phyloP scores from a whole-genome alignment of 1,284 basidiomycete species.

The Ceratobasidium sp. region DNA sequence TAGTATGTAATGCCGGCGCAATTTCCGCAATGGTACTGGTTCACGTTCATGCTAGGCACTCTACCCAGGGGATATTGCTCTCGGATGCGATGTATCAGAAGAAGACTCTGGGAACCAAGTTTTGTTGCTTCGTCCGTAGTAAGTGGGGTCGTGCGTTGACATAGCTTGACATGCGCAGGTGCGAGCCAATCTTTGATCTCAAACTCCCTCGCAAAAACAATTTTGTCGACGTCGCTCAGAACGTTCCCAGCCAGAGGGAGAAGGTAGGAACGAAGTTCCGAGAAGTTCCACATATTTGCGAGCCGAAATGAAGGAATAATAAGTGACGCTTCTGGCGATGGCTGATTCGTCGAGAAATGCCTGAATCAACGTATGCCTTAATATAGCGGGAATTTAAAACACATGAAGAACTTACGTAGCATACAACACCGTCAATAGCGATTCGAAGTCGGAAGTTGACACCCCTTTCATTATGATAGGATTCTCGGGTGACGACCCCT shows the following conservation, averaged over 20 bases:
- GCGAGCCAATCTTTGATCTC: conserved; percentile 52
- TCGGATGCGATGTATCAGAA: not conserved
- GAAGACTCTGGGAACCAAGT: conserved; percentile 45
- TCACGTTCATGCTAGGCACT: too few relatives aligned
- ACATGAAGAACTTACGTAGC: conserved; percentile 4
- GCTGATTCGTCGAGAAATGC: not conserved
- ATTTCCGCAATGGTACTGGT: too few relatives aligned
- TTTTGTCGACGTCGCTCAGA: conserved; percentile 49
- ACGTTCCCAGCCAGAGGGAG: not conserved
- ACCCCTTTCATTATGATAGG: conserved; percentile 10
- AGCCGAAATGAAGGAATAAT: conserved; percentile 17
- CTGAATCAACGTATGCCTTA: not conserved
- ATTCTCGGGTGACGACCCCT: not conserved
- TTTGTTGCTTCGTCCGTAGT: conserved; percentile 50
- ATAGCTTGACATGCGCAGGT: conserved; percentile 52
- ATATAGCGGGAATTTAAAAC: not conserved
- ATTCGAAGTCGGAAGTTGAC: conserved; percentile 8
- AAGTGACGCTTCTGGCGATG: not conserved
- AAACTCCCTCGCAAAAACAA: conserved; percentile 52
- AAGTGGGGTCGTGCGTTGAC: conserved; percentile 49
- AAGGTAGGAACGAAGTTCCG: conserved; percentile 1
- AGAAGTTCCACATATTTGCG: conserved; percentile 19
- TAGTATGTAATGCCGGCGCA: too few relatives aligned
- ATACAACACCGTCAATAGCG: conserved; percentile 5
- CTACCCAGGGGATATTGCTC: too few relatives aligned